Base-by-base conservation (phyloP, 805 yeast genomes). In the Candida jianshihensis region DNA sequence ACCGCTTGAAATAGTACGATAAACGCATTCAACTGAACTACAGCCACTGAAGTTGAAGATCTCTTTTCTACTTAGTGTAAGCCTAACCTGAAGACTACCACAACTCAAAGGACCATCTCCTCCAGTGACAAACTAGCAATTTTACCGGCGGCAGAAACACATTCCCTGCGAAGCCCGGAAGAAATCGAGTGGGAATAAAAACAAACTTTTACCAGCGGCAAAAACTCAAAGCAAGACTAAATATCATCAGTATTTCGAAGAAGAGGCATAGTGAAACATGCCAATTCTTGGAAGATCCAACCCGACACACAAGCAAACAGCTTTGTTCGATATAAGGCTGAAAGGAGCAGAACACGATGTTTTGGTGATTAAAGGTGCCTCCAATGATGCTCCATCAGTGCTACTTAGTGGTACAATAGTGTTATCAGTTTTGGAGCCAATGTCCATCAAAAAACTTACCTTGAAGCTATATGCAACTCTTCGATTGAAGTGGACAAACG, bases 321-420 rank as follows among this genome's bases (percentile, higher is more conserved):
- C 71, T 6, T 52, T 66, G 14, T 69, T 72, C 40, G 78, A 71
- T 38, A 68, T 73, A 27, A 66, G 94, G 36, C 58, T 86, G 26
- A 70, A 75, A 34, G 75, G 86, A 19, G 56, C 71, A 3, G 94
- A 84, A 30, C 80, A 78, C 43, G 92, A 87, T 51, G 90, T 89
- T 9, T 60, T 90, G 5, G 73, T 92, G 8, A 58, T 90, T 22
- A 81, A 87, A 47, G 98, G 98, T 1, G 53, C 81, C 1, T 77
- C 81, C 6, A 68, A 71, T 25, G 89, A 81, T 35, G 95, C 97
- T 0, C 70, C 86, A 0, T 78, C 95, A 2, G 84, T 76, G 4
- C 61, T 82, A 6, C 58, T 92, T 19, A 63, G 81, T 1, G 98
- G 98, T 4, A 76, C 75, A 10, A 78, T 92, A 18, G 88, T 81